phyloP scores from a whole-genome alignment of 2,329 filamentous ascomycete genomes.

The Cladosporium sp. region DNA sequence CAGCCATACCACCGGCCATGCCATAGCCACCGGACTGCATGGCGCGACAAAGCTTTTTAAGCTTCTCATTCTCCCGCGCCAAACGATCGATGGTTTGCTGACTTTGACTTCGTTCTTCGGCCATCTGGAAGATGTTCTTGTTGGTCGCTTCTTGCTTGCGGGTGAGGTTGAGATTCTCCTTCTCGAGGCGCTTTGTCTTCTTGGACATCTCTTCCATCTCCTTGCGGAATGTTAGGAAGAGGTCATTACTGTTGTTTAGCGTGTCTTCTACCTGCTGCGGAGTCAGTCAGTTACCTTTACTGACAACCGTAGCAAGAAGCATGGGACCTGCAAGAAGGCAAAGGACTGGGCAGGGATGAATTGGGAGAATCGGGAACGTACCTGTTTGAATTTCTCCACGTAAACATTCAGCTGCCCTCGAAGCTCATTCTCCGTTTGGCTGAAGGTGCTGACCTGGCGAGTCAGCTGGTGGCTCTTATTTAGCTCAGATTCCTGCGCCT shows the following conservation, averaged over 20 bases:
- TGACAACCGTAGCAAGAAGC: slow-evolving; percentile 12
- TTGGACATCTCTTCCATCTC: slow-evolving; percentile 99
- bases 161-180: slow-evolving; percentile 87
- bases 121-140: slow-evolving; percentile 94
- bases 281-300: slow-evolving; percentile 34
- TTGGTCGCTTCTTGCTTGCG: slow-evolving; percentile 92
- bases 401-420: slow-evolving; percentile 96
- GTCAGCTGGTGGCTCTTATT: slow-evolving; percentile 80
- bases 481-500: slow-evolving; percentile 76
- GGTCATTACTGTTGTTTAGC: slow-evolving; percentile 94
- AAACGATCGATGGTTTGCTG: slow-evolving; percentile 74
- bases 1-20: slow-evolving; percentile 15
- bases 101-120: slow-evolving; percentile 77
- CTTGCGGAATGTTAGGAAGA: slow-evolving; percentile 94
- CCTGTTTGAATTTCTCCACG: slow-evolving; percentile 99
- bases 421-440: slow-evolving; percentile 90
- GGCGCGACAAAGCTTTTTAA: slow-evolving; percentile 89
- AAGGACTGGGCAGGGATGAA: background rate
- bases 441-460: slow-evolving; percentile 88
- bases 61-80: slow-evolving; percentile 80
- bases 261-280: slow-evolving; percentile 89
- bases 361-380: slow-evolving; percentile 39
- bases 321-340: slow-evolving; percentile 1
- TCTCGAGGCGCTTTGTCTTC: slow-evolving; percentile 94
- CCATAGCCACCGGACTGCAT: slow-evolving; percentile 94